These are phyloP conservation scores for Auricularia cornea DNA, from an alignment of 768 basidiomycete species.

Conservation along the genomic window DNA sequence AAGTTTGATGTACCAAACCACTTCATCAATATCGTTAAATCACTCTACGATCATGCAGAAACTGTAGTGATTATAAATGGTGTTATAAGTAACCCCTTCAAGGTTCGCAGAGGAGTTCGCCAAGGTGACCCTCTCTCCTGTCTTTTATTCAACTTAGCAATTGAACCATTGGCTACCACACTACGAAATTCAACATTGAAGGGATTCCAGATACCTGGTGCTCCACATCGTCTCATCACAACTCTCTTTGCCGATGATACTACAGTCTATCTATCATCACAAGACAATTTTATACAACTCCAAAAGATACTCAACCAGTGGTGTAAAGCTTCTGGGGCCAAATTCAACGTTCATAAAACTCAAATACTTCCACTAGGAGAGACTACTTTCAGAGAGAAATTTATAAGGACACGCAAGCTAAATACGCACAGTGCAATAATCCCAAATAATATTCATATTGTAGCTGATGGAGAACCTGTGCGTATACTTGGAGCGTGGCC, in stretches of 20 bases:
- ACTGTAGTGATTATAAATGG: slow-evolving; percentile 29
- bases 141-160: slow-evolving; percentile 33
- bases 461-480: not conserved
- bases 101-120: slow-evolving; percentile 24
- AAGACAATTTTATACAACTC: slow-evolving; percentile 20
- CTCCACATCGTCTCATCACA: slow-evolving; percentile 1
- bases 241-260: slow-evolving; percentile 35
- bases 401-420: not conserved
- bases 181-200: slow-evolving; percentile 18
- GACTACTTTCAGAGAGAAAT: not conserved
- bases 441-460: not conserved
- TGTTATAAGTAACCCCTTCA: slow-evolving; percentile 15
- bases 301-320: slow-evolving; percentile 25
- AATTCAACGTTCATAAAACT: slow-evolving; percentile 36
- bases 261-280: slow-evolving; percentile 24
- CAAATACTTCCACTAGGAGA: slow-evolving; percentile 24
- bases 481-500: not conserved
- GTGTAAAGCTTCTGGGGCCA: slow-evolving; percentile 33
- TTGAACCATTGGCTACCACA: slow-evolving; percentile 30
- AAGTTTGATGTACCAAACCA: slow-evolving; percentile 2
- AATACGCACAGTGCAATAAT: not conserved
- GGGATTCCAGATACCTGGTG: slow-evolving; percentile 14
- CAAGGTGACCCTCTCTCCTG: slow-evolving; percentile 35
- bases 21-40: slow-evolving; percentile 18
- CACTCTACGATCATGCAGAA: slow-evolving; percentile 22